Conservation (phyloP, 1,284 basidiomycete species). For the Cystobasidium pallidum region DNA sequence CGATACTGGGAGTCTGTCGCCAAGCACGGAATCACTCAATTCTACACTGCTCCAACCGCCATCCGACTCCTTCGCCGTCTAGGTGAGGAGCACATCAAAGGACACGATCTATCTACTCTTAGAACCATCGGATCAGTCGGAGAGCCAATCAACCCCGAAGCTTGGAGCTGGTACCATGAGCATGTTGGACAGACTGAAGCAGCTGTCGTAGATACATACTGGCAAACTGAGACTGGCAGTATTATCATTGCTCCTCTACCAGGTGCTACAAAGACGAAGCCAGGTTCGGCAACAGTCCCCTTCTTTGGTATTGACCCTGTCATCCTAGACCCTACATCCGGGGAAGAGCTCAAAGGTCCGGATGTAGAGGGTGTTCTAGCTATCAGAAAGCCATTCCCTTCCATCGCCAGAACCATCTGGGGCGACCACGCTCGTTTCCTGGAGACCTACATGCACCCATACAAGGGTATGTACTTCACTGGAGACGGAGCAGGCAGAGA, state of each 20-base stretch:
- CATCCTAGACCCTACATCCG: slow-evolving; percentile 81
- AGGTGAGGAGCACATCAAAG: slow-evolving; percentile 82
- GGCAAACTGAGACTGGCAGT: slow-evolving; percentile 96
- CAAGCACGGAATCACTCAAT: slow-evolving; percentile 90
- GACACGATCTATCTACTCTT: slow-evolving; percentile 79
- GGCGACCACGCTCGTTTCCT: slow-evolving; percentile 88
- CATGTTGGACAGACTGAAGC: slow-evolving; percentile 86
- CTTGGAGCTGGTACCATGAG: slow-evolving; percentile 98
- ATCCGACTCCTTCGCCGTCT: slow-evolving; percentile 89
- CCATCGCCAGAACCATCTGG: slow-evolving; percentile 91
- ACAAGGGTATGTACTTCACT: slow-evolving; percentile 74
- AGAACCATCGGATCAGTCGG: slow-evolving; percentile 91
- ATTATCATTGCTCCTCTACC: slow-evolving; percentile 95
- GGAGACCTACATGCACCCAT: slow-evolving; percentile 86
- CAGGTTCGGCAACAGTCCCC: slow-evolving; percentile 92
- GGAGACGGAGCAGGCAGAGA: slow-evolving; percentile 95
- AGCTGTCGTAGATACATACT: slow-evolving; percentile 65
- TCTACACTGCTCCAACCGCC: slow-evolving; percentile 84
- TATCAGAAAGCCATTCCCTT: slow-evolving; percentile 88
- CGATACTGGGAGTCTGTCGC: slow-evolving; percentile 97
- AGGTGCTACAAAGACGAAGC: slow-evolving; percentile 92
- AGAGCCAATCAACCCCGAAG: slow-evolving; percentile 98
- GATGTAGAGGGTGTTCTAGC: slow-evolving; percentile 89
- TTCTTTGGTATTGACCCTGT: slow-evolving; percentile 95
- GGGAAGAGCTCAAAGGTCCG: slow-evolving; percentile 66